Base-by-base conservation (phyloP, 2,329 filamentous ascomycete species). In the Monascus ruber region DNA sequence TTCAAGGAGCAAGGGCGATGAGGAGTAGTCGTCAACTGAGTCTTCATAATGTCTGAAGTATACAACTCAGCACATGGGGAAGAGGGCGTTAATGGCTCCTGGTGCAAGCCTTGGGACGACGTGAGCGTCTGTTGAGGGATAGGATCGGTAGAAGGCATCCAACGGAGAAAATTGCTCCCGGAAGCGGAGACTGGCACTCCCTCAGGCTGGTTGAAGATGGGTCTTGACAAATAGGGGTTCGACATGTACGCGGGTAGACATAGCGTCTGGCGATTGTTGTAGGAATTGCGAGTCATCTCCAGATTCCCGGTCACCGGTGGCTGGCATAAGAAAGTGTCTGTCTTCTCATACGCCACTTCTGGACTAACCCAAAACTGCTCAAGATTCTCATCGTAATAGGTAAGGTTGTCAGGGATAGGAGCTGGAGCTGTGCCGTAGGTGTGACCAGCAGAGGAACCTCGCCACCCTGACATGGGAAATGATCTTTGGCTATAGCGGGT, bases 221-320 rank as follows among this genome's bases (percentile, higher is more conserved):
- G 54, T 24, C 59, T 53, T 31, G 60, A 63, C 31, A 63, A 39
- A 31, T 60, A 64, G 1, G 60, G 60, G 35, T 63, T 63, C 26
- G 60, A 59, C 4, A 51, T 52, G 4, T 60, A 61, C 29, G 62
- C 60, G 1, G 60, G 58, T n/a, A 64, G 46, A 35, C 61, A 64
- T 4, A 50, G 43, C 4, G 51, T 40, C 33, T 51, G 51, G 35
- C 56, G 54, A 5, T 54, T 53, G 10, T 56, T 58, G 39, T 62
- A 59, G 42, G 55, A 53, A 41, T 53, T 55, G 26, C 59, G 58
- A 7, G 49, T 46, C 58, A 62, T 60, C 4, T 53, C 50, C 25
- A 54, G 50, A 37, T 62, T 63, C 28, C 60, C 56, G 5, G 49
- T 48, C 58, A 63, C 59, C 4, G 49, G 40, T 3, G 57, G 50